Percentiles rank a stretch among this genome's conserved stretches.
Evolutionary conservation across 768 basidiomycete species (phyloP).

Genomic region (Hypsizygus marmoreus): DNA sequence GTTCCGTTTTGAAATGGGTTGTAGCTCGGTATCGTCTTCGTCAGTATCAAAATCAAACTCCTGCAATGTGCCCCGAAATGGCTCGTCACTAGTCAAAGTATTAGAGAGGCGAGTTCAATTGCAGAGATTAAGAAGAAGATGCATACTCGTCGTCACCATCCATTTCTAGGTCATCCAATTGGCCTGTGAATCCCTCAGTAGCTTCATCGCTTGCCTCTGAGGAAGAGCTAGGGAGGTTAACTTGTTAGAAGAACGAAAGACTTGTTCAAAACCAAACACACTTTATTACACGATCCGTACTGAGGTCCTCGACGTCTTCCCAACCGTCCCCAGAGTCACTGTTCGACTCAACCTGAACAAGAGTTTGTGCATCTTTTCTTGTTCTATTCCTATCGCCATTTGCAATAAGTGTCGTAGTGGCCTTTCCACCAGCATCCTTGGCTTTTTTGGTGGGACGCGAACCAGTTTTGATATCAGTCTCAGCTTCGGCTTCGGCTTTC

Average conservation of each 20-base stretch:
- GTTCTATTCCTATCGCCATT: constrained; percentile 30
- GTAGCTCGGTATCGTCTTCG: constrained; percentile 45
- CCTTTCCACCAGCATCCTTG: constrained; percentile 37
- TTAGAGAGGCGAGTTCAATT: constrained; percentile 10
- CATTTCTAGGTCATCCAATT: constrained; percentile 52
- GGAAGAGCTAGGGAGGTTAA: no score
- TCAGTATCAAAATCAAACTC: constrained; percentile 69
- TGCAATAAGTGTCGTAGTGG: constrained; percentile 24
- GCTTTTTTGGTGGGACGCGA: constrained; percentile 46
- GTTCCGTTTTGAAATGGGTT: constrained; percentile 38
- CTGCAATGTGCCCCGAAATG: constrained; percentile 50
- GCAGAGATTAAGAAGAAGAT: constrained; percentile 15
- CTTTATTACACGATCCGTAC: constrained; percentile 45
- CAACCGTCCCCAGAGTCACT: constrained; percentile 50
- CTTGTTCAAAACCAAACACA: constrained; percentile 26
- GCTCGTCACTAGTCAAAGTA: constrained; percentile 45
- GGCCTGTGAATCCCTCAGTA: constrained; percentile 38
- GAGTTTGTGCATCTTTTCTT: constrained; percentile 21
- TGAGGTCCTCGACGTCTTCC: constrained; percentile 58
- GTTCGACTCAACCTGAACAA: constrained; percentile 19
- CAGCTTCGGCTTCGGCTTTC: constrained; percentile 51
- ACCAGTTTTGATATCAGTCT: constrained; percentile 32
- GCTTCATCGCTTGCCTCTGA: constrained; percentile 50
- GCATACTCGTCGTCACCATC: constrained; percentile 50
- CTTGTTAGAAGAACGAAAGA: no score